These are phyloP conservation scores for Gaeumannomyces sp. DNA, from an alignment of 2,329 filamentous ascomycete genomes.

Conservation along the genomic window DNA sequence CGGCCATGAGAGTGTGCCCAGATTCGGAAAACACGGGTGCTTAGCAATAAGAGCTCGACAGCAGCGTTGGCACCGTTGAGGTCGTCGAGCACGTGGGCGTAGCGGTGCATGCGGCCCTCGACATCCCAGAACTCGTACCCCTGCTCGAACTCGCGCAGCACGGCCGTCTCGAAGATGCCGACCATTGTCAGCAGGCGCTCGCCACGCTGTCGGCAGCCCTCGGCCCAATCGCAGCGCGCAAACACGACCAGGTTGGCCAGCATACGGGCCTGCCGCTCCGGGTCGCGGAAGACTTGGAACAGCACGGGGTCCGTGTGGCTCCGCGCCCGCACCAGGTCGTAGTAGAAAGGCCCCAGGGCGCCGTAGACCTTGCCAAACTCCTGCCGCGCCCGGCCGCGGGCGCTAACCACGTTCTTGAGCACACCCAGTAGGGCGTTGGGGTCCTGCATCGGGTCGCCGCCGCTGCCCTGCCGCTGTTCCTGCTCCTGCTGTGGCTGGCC, in stretches of 20 bases:
- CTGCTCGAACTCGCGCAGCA: constrained; percentile 85
- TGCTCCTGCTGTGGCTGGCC: constrained; percentile 32
- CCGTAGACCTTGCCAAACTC: constrained; percentile 90
- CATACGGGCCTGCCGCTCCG: constrained; percentile 86
- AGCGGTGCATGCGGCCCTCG: constrained; percentile 80
- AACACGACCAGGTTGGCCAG: constrained; percentile 75
- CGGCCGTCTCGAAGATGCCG: constrained; percentile 82
- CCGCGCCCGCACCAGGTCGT: constrained; percentile 66
- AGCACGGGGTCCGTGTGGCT: constrained; percentile 75
- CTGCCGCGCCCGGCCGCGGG: constrained; percentile 76
- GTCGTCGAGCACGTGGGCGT: constrained; percentile 76
- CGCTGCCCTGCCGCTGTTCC: constrained; percentile 15
- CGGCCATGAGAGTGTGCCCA: constrained; percentile 60
- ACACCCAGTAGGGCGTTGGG: constrained; percentile 61
- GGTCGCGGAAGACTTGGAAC: constrained; percentile 81
- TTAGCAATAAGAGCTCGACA: constrained; percentile 85
- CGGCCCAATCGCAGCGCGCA: constrained; percentile 70
- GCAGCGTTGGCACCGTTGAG: constrained; percentile 76
- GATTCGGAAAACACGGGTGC: constrained; percentile 72
- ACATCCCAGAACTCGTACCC: constrained; percentile 86
- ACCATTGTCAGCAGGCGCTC: constrained; percentile 69
- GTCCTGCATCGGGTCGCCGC: constrained; percentile 44
- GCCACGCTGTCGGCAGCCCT: constrained; percentile 65
- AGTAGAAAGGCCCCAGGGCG: constrained; percentile 83
- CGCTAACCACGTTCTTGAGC: constrained; percentile 65